Evolutionary conservation across 371 early-diverging fungal genomes (phyloP), one percentile per base, ranked within the genome.

Genomic region (Lichtheimia corymbifera): DNA sequence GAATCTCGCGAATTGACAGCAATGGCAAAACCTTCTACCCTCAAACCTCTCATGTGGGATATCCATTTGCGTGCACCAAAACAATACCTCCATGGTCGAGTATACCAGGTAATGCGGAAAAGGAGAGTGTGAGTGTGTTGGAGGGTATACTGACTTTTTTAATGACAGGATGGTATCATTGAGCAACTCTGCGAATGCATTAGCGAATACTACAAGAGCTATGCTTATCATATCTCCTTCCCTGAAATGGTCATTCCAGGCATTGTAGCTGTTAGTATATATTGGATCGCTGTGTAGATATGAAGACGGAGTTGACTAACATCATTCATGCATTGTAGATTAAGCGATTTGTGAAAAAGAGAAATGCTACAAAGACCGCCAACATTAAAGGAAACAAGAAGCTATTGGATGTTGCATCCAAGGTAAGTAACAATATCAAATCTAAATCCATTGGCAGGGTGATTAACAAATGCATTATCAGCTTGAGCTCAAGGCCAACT

Each of bases 181-280:
- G 93, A 96, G 53, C 87, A 91, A 68, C 78, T 89, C 9, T 76
- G 86, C 50, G 85, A 84, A 22, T 74, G 86, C 24, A 77, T 94
- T 58, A 82, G 86, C 14, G 87, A 88, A 53, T 91, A 88, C 53
- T 88, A 91, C 66, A 86, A 89, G 40, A 63, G 83, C 22, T 87
- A 82, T 62, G 83, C 86, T 41, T 72, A 77, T 22, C 89, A 89
- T 55, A 92, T 96, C 54, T 83, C 92, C 9, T 97, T 96, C 85
- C 96, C 96, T 12, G 97, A 96, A 64, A 72, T 94, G 66, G 86
- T 79, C 17, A 84, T 91, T 52, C 92, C 94, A 5, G 88, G 86
- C 27, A 83, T 92, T 58, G 71, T 90, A 22, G 84, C 85, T 55
- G 78, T 87, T 69, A 65, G 77, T 65, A 40, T 24, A 40, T 15